phyloP scores from a whole-genome alignment of 2,329 filamentous ascomycete species.

The Ceratocystis alfenasii region DNA sequence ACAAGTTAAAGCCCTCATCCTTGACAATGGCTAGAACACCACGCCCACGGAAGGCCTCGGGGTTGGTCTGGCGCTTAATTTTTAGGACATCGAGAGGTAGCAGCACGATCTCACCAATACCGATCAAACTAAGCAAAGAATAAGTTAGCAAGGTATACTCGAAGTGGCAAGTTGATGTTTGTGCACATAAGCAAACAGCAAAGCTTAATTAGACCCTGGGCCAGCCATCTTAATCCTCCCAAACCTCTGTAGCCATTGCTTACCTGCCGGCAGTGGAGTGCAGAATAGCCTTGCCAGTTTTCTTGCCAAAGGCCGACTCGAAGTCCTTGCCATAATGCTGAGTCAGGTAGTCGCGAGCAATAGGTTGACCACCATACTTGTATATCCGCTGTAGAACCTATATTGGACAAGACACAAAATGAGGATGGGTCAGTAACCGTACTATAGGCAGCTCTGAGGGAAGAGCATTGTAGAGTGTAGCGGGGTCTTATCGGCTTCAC shows the following conservation, averaged over 20 bases:
- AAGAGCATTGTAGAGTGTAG: too few relatives aligned
- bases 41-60: conserved; percentile 89
- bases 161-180: background rate
- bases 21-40: conserved; percentile 79
- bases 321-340: conserved; percentile 71
- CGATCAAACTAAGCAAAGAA: conserved; percentile 55
- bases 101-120: conserved; percentile 92
- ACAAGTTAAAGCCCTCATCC: conserved; percentile 90
- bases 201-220: background rate
- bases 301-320: conserved; percentile 82
- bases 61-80: conserved; percentile 99
- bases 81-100: conserved; percentile 93
- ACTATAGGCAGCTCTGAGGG: background rate
- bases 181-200: background rate
- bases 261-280: conserved; percentile 89
- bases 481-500: conserved; percentile 17
- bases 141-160: background rate
- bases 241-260: conserved; percentile 23
- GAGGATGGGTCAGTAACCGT: background rate
- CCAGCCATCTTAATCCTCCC: background rate
- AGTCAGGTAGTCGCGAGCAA: conserved; percentile 79
- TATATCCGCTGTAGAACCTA: conserved; percentile 87
- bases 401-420: background rate
- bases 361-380: conserved; percentile 96
- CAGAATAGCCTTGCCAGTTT: conserved; percentile 96